Conservation (phyloP, 169 alveolate species). For the Plasmodium billcollinsi region DNA sequence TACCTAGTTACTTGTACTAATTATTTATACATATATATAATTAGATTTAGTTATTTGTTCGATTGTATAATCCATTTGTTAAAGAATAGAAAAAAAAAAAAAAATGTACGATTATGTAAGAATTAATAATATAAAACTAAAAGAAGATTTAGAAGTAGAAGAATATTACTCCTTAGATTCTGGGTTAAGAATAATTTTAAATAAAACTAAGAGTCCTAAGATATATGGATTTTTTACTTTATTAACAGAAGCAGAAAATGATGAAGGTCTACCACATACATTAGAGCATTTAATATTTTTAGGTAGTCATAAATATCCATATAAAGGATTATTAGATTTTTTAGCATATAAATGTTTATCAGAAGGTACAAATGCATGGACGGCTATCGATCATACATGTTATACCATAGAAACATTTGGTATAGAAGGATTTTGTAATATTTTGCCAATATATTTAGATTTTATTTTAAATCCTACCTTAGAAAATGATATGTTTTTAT, state of each 20-base stretch:
- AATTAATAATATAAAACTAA: conserved; percentile 23
- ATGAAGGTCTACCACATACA: conserved; percentile 92
- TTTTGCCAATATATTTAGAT: conserved; percentile 90
- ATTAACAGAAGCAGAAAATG: conserved; percentile 88
- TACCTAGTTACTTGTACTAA: too few species aligned
- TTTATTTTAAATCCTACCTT: conserved; percentile 88
- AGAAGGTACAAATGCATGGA: conserved; percentile 93
- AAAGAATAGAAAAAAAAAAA: neutral
- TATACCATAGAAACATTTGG: conserved; percentile 91
- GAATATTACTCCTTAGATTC: conserved; percentile 49
- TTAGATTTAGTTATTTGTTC: neutral
- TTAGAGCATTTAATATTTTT: conserved; percentile 90
- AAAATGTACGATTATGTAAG: conserved; percentile 35
- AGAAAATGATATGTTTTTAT: conserved; percentile 85
- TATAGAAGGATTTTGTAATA: conserved; percentile 87
- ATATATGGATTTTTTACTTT: conserved; percentile 80
- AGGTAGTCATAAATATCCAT: conserved; percentile 88
- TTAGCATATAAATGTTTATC: conserved; percentile 87
- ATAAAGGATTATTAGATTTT: conserved; percentile 88
- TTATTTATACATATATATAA: too few species aligned
- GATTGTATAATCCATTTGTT: neutral
- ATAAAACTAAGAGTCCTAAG: conserved; percentile 77
- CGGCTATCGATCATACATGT: conserved; percentile 88
- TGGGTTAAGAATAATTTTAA: conserved; percentile 48
- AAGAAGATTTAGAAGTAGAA: conserved; percentile 46